Evolutionary conservation across 805 yeast genomes (phyloP).

Genomic region (Phaffomyces thermotolerans): DNA sequence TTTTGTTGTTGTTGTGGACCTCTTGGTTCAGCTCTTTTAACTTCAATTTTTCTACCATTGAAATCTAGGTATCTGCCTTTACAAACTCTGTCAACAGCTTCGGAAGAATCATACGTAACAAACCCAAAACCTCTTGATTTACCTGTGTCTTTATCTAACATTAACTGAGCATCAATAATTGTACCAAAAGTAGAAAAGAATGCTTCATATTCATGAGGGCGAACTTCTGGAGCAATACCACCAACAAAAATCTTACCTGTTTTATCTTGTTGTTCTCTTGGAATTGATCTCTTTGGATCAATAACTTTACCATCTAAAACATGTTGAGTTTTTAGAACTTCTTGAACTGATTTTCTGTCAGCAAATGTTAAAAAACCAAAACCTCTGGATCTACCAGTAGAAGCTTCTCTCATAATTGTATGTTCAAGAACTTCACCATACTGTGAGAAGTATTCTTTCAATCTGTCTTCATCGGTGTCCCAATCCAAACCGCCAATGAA

Average conservation of each 20-base stretch:
- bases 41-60: slow-evolving; percentile 81
- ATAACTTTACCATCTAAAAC: slow-evolving; percentile 91
- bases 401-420: slow-evolving; percentile 86
- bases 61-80: slow-evolving; percentile 74
- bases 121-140: slow-evolving; percentile 96
- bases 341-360: slow-evolving; percentile 75
- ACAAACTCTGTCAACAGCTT: slow-evolving; percentile 85
- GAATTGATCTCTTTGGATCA: slow-evolving; percentile 96
- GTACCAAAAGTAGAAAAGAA: slow-evolving; percentile 85
- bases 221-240: slow-evolving; percentile 90
- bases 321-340: slow-evolving; percentile 80
- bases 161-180: slow-evolving; percentile 90
- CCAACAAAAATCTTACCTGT: slow-evolving; percentile 97
- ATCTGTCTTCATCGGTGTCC: slow-evolving; percentile 91
- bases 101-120: slow-evolving; percentile 90
- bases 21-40: slow-evolving; percentile 79
- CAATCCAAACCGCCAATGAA: slow-evolving; percentile 95
- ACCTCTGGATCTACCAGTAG: slow-evolving; percentile 87
- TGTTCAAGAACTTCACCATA: slow-evolving; percentile 85
- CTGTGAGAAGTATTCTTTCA: slow-evolving; percentile 75
- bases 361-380: slow-evolving; percentile 90
- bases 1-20: slow-evolving; percentile 49
- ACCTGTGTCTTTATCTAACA: slow-evolving; percentile 97
- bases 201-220: slow-evolving; percentile 80
- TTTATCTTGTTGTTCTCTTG: slow-evolving; percentile 93